A percentile compares a stretch with the other conserved stretches of the same genome.
Evolutionary conservation across 2,329 filamentous ascomycete genomes (phyloP).

Genomic region (Beauveria asiatica): DNA sequence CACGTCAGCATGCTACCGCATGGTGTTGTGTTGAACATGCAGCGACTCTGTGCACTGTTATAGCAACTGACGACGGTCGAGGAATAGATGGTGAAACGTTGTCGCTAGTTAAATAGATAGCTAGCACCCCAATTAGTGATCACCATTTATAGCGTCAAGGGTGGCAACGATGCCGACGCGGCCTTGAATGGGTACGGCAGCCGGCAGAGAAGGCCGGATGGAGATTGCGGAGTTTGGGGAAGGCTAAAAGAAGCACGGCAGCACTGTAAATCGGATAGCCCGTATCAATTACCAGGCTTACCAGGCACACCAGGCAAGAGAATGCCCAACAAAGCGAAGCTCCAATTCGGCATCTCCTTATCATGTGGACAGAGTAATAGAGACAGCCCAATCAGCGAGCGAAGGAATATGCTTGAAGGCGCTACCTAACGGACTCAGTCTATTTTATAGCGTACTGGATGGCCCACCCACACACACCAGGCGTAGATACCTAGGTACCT

Average conservation of each 20-base stretch:
- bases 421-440: not conserved
- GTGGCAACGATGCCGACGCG: not conserved
- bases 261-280: not conserved
- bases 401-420: not conserved
- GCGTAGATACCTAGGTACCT: no score
- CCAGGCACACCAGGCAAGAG: no score
- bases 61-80: not conserved
- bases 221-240: slow-evolving; percentile 1
- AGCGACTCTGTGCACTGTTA: not conserved
- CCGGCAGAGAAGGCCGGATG: not conserved
- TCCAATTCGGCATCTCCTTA: no score
- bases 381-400: not conserved
- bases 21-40: not conserved
- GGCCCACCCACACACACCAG: not conserved
- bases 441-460: not conserved
- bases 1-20: not conserved
- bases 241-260: not conserved
- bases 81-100: not conserved
- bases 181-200: slow-evolving; percentile 1
- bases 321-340: no score
- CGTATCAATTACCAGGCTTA: no score
- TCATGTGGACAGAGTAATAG: no score
- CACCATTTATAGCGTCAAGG: not conserved
- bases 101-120: not conserved
- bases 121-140: not conserved